Base-by-base conservation (phyloP, 2,329 filamentous ascomycete species). In the Aspergillus persii region DNA sequence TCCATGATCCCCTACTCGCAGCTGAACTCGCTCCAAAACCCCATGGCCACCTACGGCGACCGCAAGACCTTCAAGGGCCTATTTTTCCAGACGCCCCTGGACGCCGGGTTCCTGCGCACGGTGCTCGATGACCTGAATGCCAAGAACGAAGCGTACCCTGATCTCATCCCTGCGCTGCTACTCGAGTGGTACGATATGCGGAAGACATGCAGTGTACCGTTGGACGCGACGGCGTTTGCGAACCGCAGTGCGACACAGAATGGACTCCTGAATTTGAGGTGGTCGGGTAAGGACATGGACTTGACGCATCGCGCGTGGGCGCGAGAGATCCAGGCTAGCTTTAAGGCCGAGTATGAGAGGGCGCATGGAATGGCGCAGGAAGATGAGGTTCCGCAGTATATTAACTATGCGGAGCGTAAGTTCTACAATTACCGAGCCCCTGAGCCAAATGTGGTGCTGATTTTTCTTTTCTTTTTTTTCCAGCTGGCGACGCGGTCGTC, bases 231-330 rank as follows among this genome's bases (percentile, higher is more conserved):
- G 5, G 77, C 81, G 0, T 81, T 80, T 57, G 77, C 79, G 3
- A 80, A 78, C 60, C 74, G 81, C 4, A 79, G 77, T 7, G 66
- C 67, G 5, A 78, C 79, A 41, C 79, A 79, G 61, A 80, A 83
- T 51, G 76, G 76, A 1, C 69, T 78, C 54, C 71, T 78, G 2
- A 65, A 67, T 5, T 71, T 79, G 31, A 71, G 74, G 9, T 82
- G 80, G 80, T 71, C 72, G 1, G 72, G 78, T 41, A 41, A 67
- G 3, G 66, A 61, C 6, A 71, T 76, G 26, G 80, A 82, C 59
- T 33, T 36, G 1, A 67, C 72, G 8, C 70, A 78, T 23, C 71
- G 77, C 0, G 63, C 67, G 2, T 79, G 78, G 66, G 80, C 79
- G 18, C 67, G 77, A 2, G 66, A 68, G n/a, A 46, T 66, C 1